phyloP scores from a whole-genome alignment of 352 stramenopile genomes.

The Pythium sp. region DNA sequence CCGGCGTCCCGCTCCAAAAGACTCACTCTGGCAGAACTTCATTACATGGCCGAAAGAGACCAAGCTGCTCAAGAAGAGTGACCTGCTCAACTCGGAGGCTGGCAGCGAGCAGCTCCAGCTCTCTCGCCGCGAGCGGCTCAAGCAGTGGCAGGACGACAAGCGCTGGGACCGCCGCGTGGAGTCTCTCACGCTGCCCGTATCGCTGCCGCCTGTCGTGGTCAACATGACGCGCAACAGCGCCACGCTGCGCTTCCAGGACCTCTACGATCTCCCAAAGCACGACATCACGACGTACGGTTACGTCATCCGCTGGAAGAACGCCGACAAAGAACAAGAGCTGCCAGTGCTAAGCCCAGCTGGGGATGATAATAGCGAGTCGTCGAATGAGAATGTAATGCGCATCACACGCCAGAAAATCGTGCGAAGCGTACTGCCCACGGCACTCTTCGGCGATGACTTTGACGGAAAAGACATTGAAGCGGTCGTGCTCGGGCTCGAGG shows the following conservation, averaged over 20 bases:
- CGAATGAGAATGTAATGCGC: conserved; percentile 31
- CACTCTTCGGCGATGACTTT: conserved; percentile 74
- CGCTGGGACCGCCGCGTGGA: conserved; percentile 64
- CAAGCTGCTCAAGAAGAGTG: conserved; percentile 32
- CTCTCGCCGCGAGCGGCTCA: conserved; percentile 70
- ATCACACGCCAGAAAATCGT: conserved; percentile 47
- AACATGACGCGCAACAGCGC: conserved; percentile 49
- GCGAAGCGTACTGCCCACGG: conserved; percentile 59
- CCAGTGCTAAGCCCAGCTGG: background rate
- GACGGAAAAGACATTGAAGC: conserved; percentile 75
- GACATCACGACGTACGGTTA: conserved; percentile 73
- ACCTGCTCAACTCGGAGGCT: conserved; percentile 20
- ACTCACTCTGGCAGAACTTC: conserved; percentile 50
- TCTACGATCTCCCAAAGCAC: conserved; percentile 57
- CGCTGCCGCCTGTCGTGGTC: conserved; percentile 55
- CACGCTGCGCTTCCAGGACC: conserved; percentile 70
- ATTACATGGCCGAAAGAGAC: conserved; percentile 63
- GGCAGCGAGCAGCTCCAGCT: conserved; percentile 25
- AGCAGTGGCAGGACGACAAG: conserved; percentile 78
- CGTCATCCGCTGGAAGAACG: conserved; percentile 47
- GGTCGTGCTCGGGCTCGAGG: conserved; percentile 39
- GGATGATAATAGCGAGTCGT: background rate
- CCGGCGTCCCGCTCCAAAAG: conserved; percentile 30
- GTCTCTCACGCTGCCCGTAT: conserved; percentile 65
- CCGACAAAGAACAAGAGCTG: conserved; percentile 14